Evolutionary conservation across 805 yeast genomes (phyloP), one percentile per base, ranked within the genome.

Genomic region (Metschnikowia baotianmanensis): DNA sequence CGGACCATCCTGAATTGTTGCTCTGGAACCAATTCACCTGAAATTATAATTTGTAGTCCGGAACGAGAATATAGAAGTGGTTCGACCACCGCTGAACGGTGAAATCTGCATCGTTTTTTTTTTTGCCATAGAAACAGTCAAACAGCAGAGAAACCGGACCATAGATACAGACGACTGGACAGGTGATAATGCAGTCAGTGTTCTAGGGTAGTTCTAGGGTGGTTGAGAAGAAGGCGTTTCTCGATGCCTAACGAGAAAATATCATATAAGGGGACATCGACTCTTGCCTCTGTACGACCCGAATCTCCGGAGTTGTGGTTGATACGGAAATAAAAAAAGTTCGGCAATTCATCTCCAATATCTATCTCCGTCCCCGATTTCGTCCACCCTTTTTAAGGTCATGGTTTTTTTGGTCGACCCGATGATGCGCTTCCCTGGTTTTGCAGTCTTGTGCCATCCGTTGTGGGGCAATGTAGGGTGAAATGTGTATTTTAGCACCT

Each of bases 271-370:
- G 88, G 96, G 24, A 90, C 95, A 61, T 90, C 96, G 23, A 90
- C 89, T 51, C 84, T 86, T 1, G 96, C 96, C 57, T 89, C 96
- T 31, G 78, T 55, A 31, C 82, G 63, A 13, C 80, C 69, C 16
- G 76, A 70, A 1, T 68, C 68, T 42, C 74, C 78, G 17, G 75
- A 74, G 40, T 77, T 74, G 45, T 79, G 80, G 47, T 72, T 73
- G 27, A 93, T 86, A 36, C 95, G 74, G 63, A 99, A 93, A 57
- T 93, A 91, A 42, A 96, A 86, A 58, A 93, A 86, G 37, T 93
- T 86, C 3, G 99, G 99, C 58, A 83, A 93, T 61, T 90, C 97
- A 58, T 88, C 86, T 24, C 99, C 99, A 43, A 93, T 82, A 53
- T 89, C 91, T 19, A 93, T 80, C 55, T 91, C 97, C 1, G 90